phyloP scores from a whole-genome alignment of 805 yeast genomes.

The Candida suzukii region DNA sequence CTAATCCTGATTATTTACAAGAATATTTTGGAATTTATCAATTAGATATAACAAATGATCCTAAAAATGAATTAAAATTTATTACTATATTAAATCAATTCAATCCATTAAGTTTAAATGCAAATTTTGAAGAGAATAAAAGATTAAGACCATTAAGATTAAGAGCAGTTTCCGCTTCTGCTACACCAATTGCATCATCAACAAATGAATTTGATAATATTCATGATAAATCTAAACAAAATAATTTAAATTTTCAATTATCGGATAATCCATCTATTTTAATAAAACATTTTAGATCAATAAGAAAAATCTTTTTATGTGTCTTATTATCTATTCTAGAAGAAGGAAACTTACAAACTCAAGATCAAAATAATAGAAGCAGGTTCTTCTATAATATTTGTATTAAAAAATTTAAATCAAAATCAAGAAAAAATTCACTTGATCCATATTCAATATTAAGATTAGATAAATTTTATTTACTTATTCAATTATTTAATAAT shows the following conservation, averaged over 20 bases:
- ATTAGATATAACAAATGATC: conserved; percentile 14
- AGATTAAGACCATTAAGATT: conserved; percentile 13
- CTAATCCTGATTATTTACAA: conserved; percentile 11
- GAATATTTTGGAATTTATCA: conserved; percentile 19
- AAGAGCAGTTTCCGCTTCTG: conserved; percentile 13
- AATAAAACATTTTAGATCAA: conserved; percentile 4
- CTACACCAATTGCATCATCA: background rate
- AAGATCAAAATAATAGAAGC: conserved; percentile 1
- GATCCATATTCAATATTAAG: background rate
- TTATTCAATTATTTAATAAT: background rate
- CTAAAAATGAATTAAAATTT: conserved; percentile 11
- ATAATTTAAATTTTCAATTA: background rate
- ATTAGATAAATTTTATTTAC: background rate
- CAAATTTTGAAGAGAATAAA: conserved; percentile 1
- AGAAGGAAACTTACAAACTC: background rate
- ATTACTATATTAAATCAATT: conserved; percentile 13
- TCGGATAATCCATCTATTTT: conserved; percentile 11
- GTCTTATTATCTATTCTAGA: conserved; percentile 15
- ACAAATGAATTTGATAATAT: background rate
- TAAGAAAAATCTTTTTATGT: conserved; percentile 18
- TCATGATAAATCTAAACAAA: background rate
- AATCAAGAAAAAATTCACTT: no score
- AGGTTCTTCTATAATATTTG: conserved; percentile 7
- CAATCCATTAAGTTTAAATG: conserved; percentile 1
- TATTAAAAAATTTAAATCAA: conserved; percentile 11